These are phyloP conservation scores for Arabis alpina DNA, from an alignment of 345 rosid species.

Conservation along the genomic window DNA sequence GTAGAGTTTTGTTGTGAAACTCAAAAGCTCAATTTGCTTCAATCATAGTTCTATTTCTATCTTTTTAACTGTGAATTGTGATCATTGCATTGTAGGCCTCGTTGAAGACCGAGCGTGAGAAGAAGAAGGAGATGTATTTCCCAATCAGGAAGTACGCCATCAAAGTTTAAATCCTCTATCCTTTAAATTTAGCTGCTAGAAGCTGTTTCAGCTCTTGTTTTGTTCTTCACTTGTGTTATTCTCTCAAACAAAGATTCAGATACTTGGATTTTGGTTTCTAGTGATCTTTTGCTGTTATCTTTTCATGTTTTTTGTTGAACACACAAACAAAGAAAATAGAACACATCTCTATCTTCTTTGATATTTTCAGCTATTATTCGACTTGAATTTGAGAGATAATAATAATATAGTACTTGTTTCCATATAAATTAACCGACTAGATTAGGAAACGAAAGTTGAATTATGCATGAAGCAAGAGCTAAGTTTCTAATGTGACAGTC, in stretches of 20 bases:
- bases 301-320: not conserved
- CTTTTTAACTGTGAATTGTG: not conserved
- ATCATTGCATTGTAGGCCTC: slow-evolving; percentile 45
- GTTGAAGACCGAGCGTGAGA: slow-evolving; percentile 66
- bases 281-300: not conserved
- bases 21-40: not conserved
- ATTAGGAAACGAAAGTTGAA: too few species aligned
- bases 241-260: slow-evolving; percentile 12
- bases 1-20: not conserved
- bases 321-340: too few species aligned
- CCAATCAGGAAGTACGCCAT: slow-evolving; percentile 75
- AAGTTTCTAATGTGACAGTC: too few species aligned
- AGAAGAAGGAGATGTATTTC: slow-evolving; percentile 68
- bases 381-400: not conserved
- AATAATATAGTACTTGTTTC: too few species aligned
- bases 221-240: slow-evolving; percentile 21
- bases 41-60: not conserved
- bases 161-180: slow-evolving; percentile 47
- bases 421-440: too few species aligned
- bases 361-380: not conserved
- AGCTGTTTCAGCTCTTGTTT: slow-evolving; percentile 22
- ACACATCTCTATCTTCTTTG: not conserved
- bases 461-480: too few species aligned
- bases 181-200: slow-evolving; percentile 25
- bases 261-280: slow-evolving; percentile 14